These are phyloP conservation scores for Mikania micrantha DNA, from an alignment of 129 eudicot species.

Conservation along the genomic window DNA sequence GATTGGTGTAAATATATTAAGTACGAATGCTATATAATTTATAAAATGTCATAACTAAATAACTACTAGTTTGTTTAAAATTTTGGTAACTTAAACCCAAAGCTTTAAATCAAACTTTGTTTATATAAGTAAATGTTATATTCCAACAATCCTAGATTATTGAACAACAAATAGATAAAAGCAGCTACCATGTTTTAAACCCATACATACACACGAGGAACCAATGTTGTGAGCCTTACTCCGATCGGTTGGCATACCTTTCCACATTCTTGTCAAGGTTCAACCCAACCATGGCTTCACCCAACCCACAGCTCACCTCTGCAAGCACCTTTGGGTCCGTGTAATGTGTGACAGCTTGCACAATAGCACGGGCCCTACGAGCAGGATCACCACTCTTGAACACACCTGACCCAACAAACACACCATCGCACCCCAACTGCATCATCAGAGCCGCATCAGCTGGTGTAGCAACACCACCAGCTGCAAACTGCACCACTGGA, in stretches of 20 bases:
- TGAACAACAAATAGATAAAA: constrained; percentile 9
- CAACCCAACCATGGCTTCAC: constrained; percentile 89
- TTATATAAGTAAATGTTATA: constrained; percentile 1
- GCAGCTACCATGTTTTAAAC: not conserved
- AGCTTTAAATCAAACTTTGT: not conserved
- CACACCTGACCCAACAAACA: constrained; percentile 46
- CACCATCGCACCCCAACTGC: constrained; percentile 50
- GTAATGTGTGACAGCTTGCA: constrained; percentile 83
- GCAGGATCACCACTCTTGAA: constrained; percentile 62
- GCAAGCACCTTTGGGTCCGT: constrained; percentile 70
- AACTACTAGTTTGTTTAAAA: not conserved
- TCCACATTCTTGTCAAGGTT: constrained; percentile 78
- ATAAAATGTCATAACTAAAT: not conserved
- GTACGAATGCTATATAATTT: no score
- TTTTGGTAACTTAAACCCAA: not conserved
- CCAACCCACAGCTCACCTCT: constrained; percentile 80
- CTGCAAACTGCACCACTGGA: constrained; percentile 49
- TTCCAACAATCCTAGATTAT: constrained; percentile 4
- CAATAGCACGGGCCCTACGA: constrained; percentile 70
- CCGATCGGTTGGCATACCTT: constrained; percentile 81
- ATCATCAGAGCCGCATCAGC: constrained; percentile 48
- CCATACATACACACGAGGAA: not conserved
- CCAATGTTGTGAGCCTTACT: constrained; percentile 18
- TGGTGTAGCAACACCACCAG: constrained; percentile 49
- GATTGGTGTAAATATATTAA: no score